phyloP scores from a whole-genome alignment of 495 filamentous ascomycete genomes.

The Hyaloscypha bicolor region DNA sequence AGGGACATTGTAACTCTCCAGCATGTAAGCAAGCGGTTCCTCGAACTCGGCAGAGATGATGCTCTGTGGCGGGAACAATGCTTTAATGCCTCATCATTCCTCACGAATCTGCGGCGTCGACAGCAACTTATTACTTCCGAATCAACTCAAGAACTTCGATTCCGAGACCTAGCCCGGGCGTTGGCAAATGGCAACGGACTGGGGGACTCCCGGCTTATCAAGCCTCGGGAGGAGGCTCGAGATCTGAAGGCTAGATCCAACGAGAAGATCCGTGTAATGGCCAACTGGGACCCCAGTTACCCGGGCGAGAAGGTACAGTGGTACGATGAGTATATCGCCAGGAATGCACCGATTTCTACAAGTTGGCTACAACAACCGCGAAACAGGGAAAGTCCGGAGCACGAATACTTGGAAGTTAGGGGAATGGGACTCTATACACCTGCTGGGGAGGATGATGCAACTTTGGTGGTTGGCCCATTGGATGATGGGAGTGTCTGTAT shows the following conservation, averaged over 20 bases:
- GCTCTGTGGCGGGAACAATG: slow-evolving; percentile 75
- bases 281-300: slow-evolving; percentile 82
- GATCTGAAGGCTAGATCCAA: slow-evolving; percentile 35
- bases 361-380: slow-evolving; percentile 73
- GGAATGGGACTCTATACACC: slow-evolving; percentile 69
- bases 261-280: slow-evolving; percentile 58
- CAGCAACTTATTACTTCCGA: slow-evolving; percentile 39
- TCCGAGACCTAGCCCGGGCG: slow-evolving; percentile 41
- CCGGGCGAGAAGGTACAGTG: slow-evolving; percentile 70
- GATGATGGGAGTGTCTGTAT: slow-evolving; percentile 85
- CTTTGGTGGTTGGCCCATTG: slow-evolving; percentile 74
- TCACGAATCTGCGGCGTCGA: slow-evolving; percentile 50
- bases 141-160: slow-evolving; percentile 35
- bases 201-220: slow-evolving; percentile 37
- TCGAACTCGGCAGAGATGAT: slow-evolving; percentile 72
- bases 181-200: slow-evolving; percentile 41
- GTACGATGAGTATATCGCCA: slow-evolving; percentile 87
- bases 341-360: slow-evolving; percentile 71
- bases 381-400: slow-evolving; percentile 34
- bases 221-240: slow-evolving; percentile 24
- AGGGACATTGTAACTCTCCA: slow-evolving; percentile 71
- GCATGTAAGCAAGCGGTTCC: slow-evolving; percentile 66
- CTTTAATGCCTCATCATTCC: slow-evolving; percentile 65
- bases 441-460: slow-evolving; percentile 45
- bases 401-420: slow-evolving; percentile 52